Conservation (phyloP, 495 filamentous ascomycete species). For the Parachaetomium inaequale region DNA sequence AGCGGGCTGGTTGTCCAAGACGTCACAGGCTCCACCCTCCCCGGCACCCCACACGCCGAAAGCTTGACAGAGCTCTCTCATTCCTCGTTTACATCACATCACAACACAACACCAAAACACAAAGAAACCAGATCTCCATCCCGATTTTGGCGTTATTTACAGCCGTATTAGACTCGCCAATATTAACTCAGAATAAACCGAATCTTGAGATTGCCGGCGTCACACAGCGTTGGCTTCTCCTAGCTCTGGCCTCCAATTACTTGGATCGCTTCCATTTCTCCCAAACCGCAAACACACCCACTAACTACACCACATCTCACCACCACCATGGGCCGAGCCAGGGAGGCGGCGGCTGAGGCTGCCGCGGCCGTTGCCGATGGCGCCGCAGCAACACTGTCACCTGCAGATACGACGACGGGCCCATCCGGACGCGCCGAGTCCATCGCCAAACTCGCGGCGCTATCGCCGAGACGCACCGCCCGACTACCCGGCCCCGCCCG, state of each 20-base stretch:
- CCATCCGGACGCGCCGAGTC: conserved; percentile 9
- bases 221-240: background rate
- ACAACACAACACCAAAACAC: background rate
- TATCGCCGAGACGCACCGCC: conserved; percentile 10
- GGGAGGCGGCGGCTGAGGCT: conserved; percentile 21
- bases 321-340: conserved; percentile 15
- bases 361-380: conserved; percentile 13
- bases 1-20: background rate
- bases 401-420: conserved; percentile 2
- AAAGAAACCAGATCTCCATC: background rate
- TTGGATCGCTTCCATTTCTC: background rate
- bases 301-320: background rate
- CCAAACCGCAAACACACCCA: background rate
- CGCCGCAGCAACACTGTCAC: conserved; percentile 9
- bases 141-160: background rate
- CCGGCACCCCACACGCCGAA: background rate
- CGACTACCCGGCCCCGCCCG: conserved; percentile 52
- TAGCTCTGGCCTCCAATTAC: background rate
- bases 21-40: background rate
- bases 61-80: background rate
- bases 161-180: background rate
- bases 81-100: background rate
- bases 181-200: background rate
- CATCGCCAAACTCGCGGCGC: background rate
- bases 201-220: background rate